phyloP scores from a whole-genome alignment of 129 eudicot genomes.

The Centrapalus pauciflorus region DNA sequence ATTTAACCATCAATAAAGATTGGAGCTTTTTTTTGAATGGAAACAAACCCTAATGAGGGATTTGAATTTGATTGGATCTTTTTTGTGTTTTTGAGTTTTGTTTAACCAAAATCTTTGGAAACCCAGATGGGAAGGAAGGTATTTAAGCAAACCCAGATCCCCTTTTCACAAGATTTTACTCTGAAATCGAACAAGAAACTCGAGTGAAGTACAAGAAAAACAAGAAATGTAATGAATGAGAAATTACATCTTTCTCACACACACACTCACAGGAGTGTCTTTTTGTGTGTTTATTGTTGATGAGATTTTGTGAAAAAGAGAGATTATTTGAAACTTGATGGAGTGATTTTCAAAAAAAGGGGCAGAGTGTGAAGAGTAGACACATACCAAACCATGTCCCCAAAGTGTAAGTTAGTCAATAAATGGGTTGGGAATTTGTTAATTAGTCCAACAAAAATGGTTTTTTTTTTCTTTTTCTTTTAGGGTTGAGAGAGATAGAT shows the following conservation, averaged over 20 bases:
- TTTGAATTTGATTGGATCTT: conserved; percentile 28
- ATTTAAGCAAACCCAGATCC: conserved; percentile 52
- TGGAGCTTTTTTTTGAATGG: conserved; percentile 13
- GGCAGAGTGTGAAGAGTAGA: conserved; percentile 17
- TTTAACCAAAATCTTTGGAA: conserved; percentile 27
- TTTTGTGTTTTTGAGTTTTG: background rate
- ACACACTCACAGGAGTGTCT: conserved; percentile 10
- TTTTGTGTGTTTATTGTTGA: conserved; percentile 18
- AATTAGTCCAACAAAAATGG: background rate
- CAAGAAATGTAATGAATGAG: conserved; percentile 11
- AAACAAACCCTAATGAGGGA: conserved; percentile 22
- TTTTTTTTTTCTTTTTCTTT: too few species aligned
- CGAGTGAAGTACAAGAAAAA: conserved; percentile 28
- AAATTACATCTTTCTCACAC: too few species aligned
- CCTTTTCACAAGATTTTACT: conserved; percentile 26
- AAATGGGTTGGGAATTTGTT: conserved; percentile 2
- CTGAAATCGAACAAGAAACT: conserved; percentile 14
- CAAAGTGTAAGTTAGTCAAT: conserved; percentile 6
- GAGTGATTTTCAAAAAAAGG: conserved; percentile 12
- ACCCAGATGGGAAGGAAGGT: conserved; percentile 35
- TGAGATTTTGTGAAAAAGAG: conserved; percentile 8
- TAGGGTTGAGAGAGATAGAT: background rate
- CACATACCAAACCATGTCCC: conserved; percentile 23
- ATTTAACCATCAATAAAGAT: conserved; percentile 45
- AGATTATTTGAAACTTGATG: conserved; percentile 4